Base-by-base conservation (phyloP, 163 green algal genomes). In the Scenedesmus sp. region DNA sequence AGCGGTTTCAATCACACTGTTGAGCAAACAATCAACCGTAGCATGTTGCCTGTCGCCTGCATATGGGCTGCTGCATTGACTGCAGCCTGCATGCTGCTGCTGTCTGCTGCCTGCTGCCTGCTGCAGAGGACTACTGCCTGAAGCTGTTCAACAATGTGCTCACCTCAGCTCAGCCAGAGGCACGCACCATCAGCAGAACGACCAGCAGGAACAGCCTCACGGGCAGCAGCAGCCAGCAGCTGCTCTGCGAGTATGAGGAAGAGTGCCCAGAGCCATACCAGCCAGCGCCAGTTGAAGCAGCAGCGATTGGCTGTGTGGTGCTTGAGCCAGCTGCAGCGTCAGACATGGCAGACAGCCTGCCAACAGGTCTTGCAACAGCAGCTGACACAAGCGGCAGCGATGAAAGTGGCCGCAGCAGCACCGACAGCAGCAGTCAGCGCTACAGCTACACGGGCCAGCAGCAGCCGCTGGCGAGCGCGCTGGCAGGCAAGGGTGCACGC, bases 91-190 rank as follows among this genome's bases (percentile, higher is more conserved):
- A 53, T 44, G 26, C 16, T 15, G 13, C 37, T 84, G 42, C 79
- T n/a, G n/a, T n/a, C n/a, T n/a, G n/a, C n/a, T n/a, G 16, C 16
- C 22, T 40, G 61, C 42, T 53, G n/a, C 5, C 43, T 73, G 68
- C 83, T 73, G 49, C 85, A 85, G 88, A 92, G 81, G 88, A 92
- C 65, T 92, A 92, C 80, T 92, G 88, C 65, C 70, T 92, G 61
- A 92, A 92, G 79, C 80, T 92, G n/a, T 92, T 92, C 88, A 92
- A 92, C 59, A 87, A 87, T 49, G 88, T 92, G 59, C 88, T 92
- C 61, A 91, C 87, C 22, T 91, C 87, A 81, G 87, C 87, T 37
- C 46, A 24, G 46, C n/a, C 85, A 44, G 78, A 73, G 15, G 26
- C 49, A 1, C 51, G 37, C 51, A 76, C 37, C 37, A 43, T 56